Percentiles rank a stretch among this genome's conserved stretches.
Evolutionary conservation across 768 basidiomycete species (phyloP).

Genomic region (Tulasnella sp.): DNA sequence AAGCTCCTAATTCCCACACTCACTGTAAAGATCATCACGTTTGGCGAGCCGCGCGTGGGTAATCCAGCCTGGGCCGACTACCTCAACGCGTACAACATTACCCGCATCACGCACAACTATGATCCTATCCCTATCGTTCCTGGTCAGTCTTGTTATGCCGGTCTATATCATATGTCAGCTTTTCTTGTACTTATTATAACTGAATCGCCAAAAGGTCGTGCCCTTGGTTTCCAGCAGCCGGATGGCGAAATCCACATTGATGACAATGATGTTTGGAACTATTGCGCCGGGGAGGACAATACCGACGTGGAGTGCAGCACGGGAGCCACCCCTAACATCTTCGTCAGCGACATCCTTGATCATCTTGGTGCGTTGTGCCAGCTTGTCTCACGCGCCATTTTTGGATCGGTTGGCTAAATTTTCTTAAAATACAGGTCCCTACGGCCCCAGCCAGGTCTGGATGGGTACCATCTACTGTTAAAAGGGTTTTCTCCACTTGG

Average conservation of each 20-base stretch:
- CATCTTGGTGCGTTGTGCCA: constrained; percentile 38
- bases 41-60: constrained; percentile 5
- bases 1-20: neutral
- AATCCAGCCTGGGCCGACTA: constrained; percentile 38
- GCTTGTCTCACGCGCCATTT: neutral
- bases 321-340: constrained; percentile 45
- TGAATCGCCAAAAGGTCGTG: too few relatives aligned
- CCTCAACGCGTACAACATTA: constrained; percentile 23
- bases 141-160: constrained; percentile 4
- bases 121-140: constrained; percentile 23
- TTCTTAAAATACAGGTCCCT: neutral
- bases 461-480: neutral
- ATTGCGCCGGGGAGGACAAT: constrained; percentile 55
- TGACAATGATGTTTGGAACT: constrained; percentile 38
- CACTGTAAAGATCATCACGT: neutral
- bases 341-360: constrained; percentile 30
- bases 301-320: constrained; percentile 37
- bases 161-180: too few relatives aligned
- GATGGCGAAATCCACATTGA: constrained; percentile 27
- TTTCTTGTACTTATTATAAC: neutral
- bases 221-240: neutral
- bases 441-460: neutral
- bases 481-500: neutral
- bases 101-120: constrained; percentile 15
- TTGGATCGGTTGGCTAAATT: neutral